Conservation (phyloP, 495 filamentous ascomycete genomes). For the Mycothermus thermophilus region DNA sequence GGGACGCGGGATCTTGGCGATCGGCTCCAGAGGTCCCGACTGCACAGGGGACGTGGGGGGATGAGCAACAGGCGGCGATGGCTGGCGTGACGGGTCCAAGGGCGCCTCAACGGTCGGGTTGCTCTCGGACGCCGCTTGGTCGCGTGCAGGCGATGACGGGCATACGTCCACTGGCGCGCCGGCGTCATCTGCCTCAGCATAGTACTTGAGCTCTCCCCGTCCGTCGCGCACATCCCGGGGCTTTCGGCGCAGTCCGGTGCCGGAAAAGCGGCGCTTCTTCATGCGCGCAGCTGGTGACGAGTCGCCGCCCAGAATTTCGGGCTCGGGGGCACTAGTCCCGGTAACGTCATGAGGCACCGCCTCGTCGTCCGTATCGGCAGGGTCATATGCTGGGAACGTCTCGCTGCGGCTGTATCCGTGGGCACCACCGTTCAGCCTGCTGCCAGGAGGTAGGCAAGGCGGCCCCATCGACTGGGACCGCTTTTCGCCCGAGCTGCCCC, state of each 20-base stretch:
- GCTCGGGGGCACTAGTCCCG: constrained; percentile 43
- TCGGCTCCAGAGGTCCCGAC: constrained; percentile 16
- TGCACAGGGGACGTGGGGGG: constrained; percentile 12
- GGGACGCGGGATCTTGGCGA: constrained; percentile 29
- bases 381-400: constrained; percentile 6
- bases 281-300: constrained; percentile 20
- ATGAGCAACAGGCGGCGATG: no score
- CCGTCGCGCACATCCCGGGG: constrained; percentile 48
- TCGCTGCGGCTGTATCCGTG: constrained; percentile 23
- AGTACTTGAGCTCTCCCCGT: constrained; percentile 63
- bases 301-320: constrained; percentile 30
- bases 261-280: constrained; percentile 59
- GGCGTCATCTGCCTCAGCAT: constrained; percentile 60
- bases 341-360: constrained; percentile 30
- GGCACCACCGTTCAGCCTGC: constrained; percentile 2
- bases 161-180: constrained; percentile 26
- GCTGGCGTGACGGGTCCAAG: no score
- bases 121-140: neutral
- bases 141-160: neutral
- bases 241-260: constrained; percentile 58
- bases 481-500: constrained; percentile 10
- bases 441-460: constrained; percentile 3
- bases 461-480: neutral
- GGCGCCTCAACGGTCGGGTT: constrained; percentile 15
- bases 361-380: constrained; percentile 12